phyloP scores from a whole-genome alignment of 345 rosid species.

The Pistacia integerrima region DNA sequence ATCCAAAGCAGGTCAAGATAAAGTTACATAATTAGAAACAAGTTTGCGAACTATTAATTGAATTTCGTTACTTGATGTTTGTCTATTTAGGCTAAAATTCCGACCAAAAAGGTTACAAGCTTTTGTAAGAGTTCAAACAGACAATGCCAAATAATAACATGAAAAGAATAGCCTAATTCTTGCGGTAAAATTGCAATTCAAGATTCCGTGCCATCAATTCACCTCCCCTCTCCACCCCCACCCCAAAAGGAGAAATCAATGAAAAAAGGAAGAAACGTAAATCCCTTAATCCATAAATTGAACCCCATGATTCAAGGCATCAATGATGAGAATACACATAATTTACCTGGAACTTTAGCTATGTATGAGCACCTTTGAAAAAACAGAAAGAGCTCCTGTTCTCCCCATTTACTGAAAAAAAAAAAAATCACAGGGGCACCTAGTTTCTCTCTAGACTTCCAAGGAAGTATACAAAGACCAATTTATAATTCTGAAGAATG shows the following conservation, averaged over 20 bases:
- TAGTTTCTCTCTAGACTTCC: constrained; percentile 36
- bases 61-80: constrained; percentile 2
- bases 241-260: constrained; percentile 3
- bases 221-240: background rate
- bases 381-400: constrained; percentile 24
- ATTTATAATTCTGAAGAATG: constrained; percentile 39
- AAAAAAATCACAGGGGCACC: constrained; percentile 34
- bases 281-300: constrained; percentile 2
- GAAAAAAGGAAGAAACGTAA: constrained; percentile 4
- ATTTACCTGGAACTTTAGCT: constrained; percentile 30
- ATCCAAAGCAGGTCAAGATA: background rate
- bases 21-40: background rate
- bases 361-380: constrained; percentile 28
- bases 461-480: constrained; percentile 34
- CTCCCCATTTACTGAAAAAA: constrained; percentile 29
- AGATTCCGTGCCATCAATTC: constrained; percentile 12
- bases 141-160: background rate
- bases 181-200: constrained; percentile 3
- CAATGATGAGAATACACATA: constrained; percentile 16
- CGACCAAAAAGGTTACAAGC: constrained; percentile 4
- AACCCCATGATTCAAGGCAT: constrained; percentile 14
- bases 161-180: constrained; percentile 6
- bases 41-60: constrained; percentile 1
- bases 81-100: constrained; percentile 15
- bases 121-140: constrained; percentile 10